Conservation (phyloP, 2,329 filamentous ascomycete species). For the Microcyclospora tardicrescens region DNA sequence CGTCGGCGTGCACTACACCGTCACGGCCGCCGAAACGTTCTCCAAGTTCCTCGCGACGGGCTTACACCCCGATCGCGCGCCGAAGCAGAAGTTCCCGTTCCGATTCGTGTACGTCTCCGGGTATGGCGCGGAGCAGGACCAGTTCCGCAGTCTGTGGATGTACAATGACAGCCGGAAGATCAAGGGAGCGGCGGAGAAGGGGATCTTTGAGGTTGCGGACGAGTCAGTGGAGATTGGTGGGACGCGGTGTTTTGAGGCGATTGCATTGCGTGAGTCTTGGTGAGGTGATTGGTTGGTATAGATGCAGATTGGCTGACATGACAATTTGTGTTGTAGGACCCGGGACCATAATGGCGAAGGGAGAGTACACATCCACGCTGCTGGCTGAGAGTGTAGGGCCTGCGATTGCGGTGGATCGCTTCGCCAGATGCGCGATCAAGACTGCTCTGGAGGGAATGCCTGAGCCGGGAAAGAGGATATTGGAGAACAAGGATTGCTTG, state of each 20-base stretch:
- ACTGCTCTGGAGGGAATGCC: conserved; percentile 18
- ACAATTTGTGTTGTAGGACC: conserved; percentile 7
- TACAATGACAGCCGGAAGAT: conserved; percentile 21
- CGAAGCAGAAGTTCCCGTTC: conserved; percentile 23
- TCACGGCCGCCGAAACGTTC: conserved; percentile 21
- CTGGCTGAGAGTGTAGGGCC: conserved; percentile 18
- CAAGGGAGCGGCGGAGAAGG: conserved; percentile 27
- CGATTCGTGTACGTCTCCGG: conserved; percentile 31
- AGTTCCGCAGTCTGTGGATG: conserved; percentile 26
- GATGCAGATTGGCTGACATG: too few species aligned
- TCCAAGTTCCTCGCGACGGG: conserved; percentile 14
- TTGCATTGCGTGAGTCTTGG: conserved; percentile 10
- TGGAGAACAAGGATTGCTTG: conserved; percentile 25
- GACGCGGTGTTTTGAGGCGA: conserved; percentile 23
- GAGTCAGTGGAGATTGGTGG: conserved; percentile 16
- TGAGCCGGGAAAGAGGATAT: conserved; percentile 17
- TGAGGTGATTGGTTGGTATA: too few species aligned
- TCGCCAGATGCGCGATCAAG: conserved; percentile 20
- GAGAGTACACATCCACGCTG: conserved; percentile 20
- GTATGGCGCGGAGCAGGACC: conserved; percentile 27
- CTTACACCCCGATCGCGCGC: conserved; percentile 13
- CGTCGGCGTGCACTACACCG: conserved; percentile 20
- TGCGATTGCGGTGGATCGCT: conserved; percentile 19
- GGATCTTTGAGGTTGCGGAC: conserved; percentile 19
- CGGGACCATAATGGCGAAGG: conserved; percentile 19